phyloP scores from a whole-genome alignment of 768 basidiomycete genomes.

The Xerocomellus amylosporus region DNA sequence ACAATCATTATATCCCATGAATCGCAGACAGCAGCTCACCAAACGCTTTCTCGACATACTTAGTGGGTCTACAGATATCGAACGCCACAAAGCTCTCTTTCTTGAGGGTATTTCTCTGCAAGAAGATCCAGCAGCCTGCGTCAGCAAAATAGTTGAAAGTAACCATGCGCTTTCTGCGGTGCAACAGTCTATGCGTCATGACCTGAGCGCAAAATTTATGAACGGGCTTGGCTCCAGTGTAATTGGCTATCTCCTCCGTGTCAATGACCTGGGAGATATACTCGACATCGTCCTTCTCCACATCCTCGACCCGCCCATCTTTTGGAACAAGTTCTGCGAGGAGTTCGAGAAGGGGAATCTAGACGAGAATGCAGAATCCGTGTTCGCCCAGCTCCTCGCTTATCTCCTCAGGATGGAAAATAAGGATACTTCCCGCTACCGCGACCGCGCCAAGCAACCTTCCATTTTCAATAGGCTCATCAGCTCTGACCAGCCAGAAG shows the following conservation, averaged over 20 bases:
- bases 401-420: constrained; percentile 44
- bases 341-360: constrained; percentile 37
- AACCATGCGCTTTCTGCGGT: constrained; percentile 37
- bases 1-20: constrained; percentile 6
- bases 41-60: constrained; percentile 38
- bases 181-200: constrained; percentile 41
- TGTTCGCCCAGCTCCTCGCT: constrained; percentile 50
- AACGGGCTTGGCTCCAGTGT: constrained; percentile 41
- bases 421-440: constrained; percentile 36
- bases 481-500: constrained; percentile 22
- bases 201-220: constrained; percentile 38
- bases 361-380: constrained; percentile 32
- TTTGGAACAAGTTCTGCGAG: constrained; percentile 41
- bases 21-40: constrained; percentile 28
- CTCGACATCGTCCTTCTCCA: constrained; percentile 38
- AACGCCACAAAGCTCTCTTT: constrained; percentile 34
- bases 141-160: constrained; percentile 38
- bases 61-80: constrained; percentile 26
- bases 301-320: constrained; percentile 50
- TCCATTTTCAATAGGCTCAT: constrained; percentile 27
- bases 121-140: constrained; percentile 36
- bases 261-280: constrained; percentile 37
- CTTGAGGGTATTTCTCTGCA: constrained; percentile 46
- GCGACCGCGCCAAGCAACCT: constrained; percentile 35
- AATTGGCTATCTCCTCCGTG: constrained; percentile 38